Percentiles rank a stretch among this genome's conserved stretches.
phyloP scores from a whole-genome alignment of 108 stramenopile genomes.

The Fragilaria radians region DNA sequence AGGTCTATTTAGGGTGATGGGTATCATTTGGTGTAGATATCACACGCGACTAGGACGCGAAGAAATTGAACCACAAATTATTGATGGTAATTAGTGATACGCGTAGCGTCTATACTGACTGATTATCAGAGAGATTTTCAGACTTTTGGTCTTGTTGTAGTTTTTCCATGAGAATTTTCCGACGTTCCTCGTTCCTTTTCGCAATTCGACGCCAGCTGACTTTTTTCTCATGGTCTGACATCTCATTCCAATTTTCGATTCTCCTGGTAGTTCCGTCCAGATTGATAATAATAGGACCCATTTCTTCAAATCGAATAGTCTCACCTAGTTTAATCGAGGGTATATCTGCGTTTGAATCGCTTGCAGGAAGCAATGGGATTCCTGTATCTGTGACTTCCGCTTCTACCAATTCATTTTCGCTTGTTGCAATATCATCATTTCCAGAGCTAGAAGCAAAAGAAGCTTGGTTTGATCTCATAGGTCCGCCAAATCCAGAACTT shows the following conservation, averaged over 20 bases:
- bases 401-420: too few species aligned
- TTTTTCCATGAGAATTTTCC: slow-evolving; percentile 44
- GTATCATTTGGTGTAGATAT: too few species aligned
- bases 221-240: slow-evolving; percentile 70
- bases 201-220: slow-evolving; percentile 82
- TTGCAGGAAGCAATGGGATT: slow-evolving; percentile 31
- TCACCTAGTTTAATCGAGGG: slow-evolving; percentile 66
- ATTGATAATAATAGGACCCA: slow-evolving; percentile 86
- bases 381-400: too few species aligned
- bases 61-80: too few species aligned
- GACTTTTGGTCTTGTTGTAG: slow-evolving; percentile 30
- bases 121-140: too few species aligned
- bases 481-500: too few species aligned
- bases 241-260: slow-evolving; percentile 80
- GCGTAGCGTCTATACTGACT: too few species aligned
- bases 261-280: slow-evolving; percentile 66
- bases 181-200: slow-evolving; percentile 77
- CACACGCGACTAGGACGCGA: too few species aligned
- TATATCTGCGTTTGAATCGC: slow-evolving; percentile 36
- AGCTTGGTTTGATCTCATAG: too few species aligned
- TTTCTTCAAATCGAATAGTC: slow-evolving; percentile 65
- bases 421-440: slow-evolving; percentile 10
- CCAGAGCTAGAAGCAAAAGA: too few species aligned
- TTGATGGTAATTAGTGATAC: too few species aligned
- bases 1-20: too few species aligned